Conservation (phyloP, 345 rosid genomes). For the Eucalyptus pumila region DNA sequence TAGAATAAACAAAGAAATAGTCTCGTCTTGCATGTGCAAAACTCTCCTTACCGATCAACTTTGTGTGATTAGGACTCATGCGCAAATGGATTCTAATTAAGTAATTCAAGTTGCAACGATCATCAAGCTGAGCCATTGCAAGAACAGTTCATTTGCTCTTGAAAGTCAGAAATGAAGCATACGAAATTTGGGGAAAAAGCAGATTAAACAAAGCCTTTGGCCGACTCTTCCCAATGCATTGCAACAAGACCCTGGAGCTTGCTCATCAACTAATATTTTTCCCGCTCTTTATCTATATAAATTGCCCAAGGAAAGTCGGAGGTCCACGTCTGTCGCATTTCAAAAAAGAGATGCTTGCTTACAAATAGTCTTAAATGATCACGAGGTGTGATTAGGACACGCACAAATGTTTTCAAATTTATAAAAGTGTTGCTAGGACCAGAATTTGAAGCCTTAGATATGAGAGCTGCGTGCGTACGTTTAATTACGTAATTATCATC, state of each 20-base stretch:
- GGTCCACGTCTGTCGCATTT: background rate
- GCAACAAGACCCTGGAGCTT: background rate
- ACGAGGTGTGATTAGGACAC: background rate
- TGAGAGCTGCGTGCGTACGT: too few species aligned
- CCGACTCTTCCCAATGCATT: background rate
- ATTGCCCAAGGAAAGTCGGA: background rate
- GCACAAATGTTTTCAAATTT: background rate
- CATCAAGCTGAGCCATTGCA: background rate
- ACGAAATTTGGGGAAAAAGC: too few species aligned
- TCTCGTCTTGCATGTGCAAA: background rate
- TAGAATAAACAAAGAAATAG: background rate
- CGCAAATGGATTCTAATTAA: background rate
- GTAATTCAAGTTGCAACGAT: background rate
- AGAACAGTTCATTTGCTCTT: too few species aligned
- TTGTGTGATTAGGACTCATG: background rate
- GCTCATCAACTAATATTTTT: background rate
- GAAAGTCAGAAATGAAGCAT: too few species aligned
- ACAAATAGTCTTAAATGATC: background rate
- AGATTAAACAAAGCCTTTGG: background rate
- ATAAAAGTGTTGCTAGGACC: background rate
- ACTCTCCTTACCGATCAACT: background rate
- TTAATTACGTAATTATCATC: background rate
- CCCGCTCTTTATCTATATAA: background rate
- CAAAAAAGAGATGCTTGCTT: background rate
- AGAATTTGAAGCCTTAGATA: background rate